These are phyloP conservation scores for Ettlia oleoabundans DNA, from an alignment of 139 green algal genomes.

Conservation along the genomic window DNA sequence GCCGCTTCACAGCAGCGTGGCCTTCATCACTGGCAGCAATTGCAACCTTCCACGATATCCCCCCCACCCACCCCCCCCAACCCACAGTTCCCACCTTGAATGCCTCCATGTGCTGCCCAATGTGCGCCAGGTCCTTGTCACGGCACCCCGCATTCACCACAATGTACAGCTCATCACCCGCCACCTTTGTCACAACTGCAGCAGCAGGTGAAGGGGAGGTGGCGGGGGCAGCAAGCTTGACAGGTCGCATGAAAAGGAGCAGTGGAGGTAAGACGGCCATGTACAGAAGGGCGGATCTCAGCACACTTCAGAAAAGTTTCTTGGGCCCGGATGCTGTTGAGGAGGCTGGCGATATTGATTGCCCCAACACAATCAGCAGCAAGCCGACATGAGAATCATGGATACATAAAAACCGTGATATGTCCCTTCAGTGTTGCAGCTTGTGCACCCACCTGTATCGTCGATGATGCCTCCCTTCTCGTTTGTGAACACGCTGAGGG, in stretches of 20 bases:
- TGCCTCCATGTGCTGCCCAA: slow-evolving; percentile 79
- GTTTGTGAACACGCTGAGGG: slow-evolving; percentile 94
- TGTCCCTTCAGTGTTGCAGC: too few relatives aligned
- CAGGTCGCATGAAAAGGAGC: too few relatives aligned
- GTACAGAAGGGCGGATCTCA: too few relatives aligned
- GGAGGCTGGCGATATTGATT: too few relatives aligned
- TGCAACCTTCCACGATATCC: neutral
- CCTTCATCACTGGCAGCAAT: neutral
- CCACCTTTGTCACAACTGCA: slow-evolving; percentile 69
- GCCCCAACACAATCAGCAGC: too few relatives aligned
- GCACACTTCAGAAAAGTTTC: too few relatives aligned
- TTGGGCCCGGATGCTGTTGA: too few relatives aligned
- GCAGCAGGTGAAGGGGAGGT: neutral
- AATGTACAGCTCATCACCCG: slow-evolving; percentile 88
- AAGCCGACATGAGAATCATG: too few relatives aligned
- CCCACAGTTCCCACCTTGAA: slow-evolving; percentile 59
- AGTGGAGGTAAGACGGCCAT: too few relatives aligned
- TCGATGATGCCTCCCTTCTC: slow-evolving; percentile 98
- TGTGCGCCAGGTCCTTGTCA: slow-evolving; percentile 96
- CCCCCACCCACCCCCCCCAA: neutral
- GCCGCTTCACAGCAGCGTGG: too few relatives aligned
- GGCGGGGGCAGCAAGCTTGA: neutral
- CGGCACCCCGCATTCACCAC: slow-evolving; percentile 97
- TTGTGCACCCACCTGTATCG: slow-evolving; percentile 82
- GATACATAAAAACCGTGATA: too few relatives aligned